These are phyloP conservation scores for Lactarius indigo DNA, from an alignment of 768 basidiomycete species.

Conservation along the genomic window DNA sequence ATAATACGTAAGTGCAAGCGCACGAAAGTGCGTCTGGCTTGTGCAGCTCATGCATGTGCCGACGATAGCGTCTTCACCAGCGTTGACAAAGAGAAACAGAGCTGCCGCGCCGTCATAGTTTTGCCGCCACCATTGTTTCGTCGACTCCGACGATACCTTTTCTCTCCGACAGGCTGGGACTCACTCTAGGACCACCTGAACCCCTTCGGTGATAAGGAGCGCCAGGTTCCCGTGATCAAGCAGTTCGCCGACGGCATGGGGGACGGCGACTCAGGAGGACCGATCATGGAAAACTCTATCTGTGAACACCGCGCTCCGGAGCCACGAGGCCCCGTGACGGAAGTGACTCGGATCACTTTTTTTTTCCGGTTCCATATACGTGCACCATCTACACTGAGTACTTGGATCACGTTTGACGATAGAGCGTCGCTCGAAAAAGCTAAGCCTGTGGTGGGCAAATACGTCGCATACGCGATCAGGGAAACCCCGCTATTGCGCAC, in stretches of 20 bases:
- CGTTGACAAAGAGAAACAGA: neutral
- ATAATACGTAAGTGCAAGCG: neutral
- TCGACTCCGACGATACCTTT: neutral
- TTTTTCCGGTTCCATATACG: too few species aligned
- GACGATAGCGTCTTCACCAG: neutral
- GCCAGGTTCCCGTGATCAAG: neutral
- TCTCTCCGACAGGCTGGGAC: neutral
- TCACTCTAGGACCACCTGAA: neutral
- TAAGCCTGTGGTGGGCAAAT: neutral
- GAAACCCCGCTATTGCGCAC: neutral
- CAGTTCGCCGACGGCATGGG: neutral
- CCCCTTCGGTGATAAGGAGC: neutral
- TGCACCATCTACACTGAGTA: too few species aligned
- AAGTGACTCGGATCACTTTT: neutral
- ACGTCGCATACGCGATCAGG: neutral
- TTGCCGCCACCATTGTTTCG: neutral
- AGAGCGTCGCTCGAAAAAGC: neutral
- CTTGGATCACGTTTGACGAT: neutral
- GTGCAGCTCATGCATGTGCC: neutral
- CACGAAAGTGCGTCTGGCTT: neutral
- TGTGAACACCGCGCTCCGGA: neutral
- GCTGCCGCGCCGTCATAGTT: neutral
- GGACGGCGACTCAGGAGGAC: too few species aligned
- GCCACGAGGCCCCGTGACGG: neutral
- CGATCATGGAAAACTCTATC: neutral